Evolutionary conservation across 2,329 filamentous ascomycete genomes (phyloP).

Genomic region (Fusarium sp.): DNA sequence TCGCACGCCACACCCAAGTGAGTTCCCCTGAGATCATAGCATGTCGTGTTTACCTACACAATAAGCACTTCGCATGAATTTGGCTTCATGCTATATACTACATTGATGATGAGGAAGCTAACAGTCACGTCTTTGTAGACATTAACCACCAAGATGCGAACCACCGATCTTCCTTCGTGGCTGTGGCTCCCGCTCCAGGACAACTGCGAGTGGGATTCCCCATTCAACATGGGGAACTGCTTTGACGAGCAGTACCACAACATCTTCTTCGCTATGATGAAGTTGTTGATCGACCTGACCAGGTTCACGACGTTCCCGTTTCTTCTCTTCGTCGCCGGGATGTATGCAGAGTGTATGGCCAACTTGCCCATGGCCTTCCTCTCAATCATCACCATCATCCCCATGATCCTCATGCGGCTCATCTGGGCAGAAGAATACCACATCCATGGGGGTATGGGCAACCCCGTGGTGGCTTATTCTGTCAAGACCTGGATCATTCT

Average conservation of each 20-base stretch:
- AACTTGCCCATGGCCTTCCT: background rate
- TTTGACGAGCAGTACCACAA: slow-evolving; percentile 24
- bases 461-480: slow-evolving; percentile 1
- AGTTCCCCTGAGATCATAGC: slow-evolving; percentile 1
- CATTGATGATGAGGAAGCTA: background rate
- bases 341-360: background rate
- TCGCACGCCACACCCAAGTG: background rate
- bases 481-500: slow-evolving; percentile 10
- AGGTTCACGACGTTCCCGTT: slow-evolving; percentile 3
- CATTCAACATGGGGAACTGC: slow-evolving; percentile 10
- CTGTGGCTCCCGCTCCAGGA: slow-evolving; percentile 16
- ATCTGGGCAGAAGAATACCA: slow-evolving; percentile 1
- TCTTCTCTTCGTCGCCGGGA: background rate
- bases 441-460: background rate
- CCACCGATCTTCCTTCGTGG: slow-evolving; percentile 4
- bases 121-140: background rate
- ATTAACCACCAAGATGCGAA: background rate
- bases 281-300: slow-evolving; percentile 1
- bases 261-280: slow-evolving; percentile 10
- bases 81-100: background rate
- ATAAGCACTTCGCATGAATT: background rate
- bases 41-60: background rate
- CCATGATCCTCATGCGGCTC: background rate
- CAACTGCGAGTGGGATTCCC: slow-evolving; percentile 19
- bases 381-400: background rate